These are phyloP conservation scores for Amanita phalloides DNA, from an alignment of 768 basidiomycete genomes.

Conservation along the genomic window DNA sequence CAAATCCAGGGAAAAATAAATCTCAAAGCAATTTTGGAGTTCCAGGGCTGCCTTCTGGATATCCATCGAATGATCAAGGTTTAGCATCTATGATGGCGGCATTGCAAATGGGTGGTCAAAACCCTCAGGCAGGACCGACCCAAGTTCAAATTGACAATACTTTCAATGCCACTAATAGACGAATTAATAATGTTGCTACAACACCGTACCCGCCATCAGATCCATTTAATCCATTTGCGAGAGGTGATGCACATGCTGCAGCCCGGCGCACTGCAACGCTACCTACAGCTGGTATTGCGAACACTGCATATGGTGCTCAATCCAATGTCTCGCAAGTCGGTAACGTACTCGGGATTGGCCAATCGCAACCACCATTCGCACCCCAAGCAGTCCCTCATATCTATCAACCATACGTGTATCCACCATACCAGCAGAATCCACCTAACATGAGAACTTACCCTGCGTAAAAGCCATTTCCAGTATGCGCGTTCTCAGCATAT, in stretches of 20 bases:
- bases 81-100: conserved; percentile 91
- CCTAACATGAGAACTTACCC: conserved; percentile 75
- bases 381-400: conserved; percentile 54
- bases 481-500: conserved; percentile 17
- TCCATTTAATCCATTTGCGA: conserved; percentile 41
- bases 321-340: conserved; percentile 48
- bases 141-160: conserved; percentile 59
- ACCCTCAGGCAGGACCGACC: conserved; percentile 68
- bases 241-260: conserved; percentile 36
- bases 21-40: conserved; percentile 51
- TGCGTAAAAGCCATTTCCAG: conserved; percentile 29
- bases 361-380: conserved; percentile 54
- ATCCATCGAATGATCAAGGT: conserved; percentile 75
- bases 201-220: conserved; percentile 31
- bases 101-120: conserved; percentile 83
- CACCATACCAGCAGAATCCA: conserved; percentile 67
- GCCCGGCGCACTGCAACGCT: conserved; percentile 37
- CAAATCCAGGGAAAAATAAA: conserved; percentile 53
- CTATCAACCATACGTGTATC: conserved; percentile 79
- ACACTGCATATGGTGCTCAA: conserved; percentile 39
- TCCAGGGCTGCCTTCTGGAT: conserved; percentile 69
- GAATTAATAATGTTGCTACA: conserved; percentile 21
- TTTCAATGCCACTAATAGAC: conserved; percentile 21
- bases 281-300: conserved; percentile 38
- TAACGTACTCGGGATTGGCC: conserved; percentile 52